Evolutionary conservation across 208 protist species (phyloP), one percentile per base, ranked within the genome.

Genomic region (Trypanosoma avium): DNA sequence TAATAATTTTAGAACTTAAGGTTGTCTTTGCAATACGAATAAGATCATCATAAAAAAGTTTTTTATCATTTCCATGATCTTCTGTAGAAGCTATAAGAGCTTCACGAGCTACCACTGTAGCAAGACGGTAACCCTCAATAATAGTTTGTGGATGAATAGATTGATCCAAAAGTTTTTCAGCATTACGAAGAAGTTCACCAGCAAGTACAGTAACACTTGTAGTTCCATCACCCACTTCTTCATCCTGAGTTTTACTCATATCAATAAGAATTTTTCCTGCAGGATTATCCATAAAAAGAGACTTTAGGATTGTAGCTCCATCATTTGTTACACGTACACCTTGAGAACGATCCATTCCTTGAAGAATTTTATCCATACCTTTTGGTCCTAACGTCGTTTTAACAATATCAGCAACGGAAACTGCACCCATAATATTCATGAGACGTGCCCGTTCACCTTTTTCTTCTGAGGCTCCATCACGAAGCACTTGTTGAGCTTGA

Each of bases 231-330:
- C 99, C 99, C 29, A 99, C 98, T 77, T 99, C 98, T 32, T 98
- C 95, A 75, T 99, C 99, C 81, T 99, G 98, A 5, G 97, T 97
- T 80, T 99, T 99, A 35, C 96, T 98, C 77, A 99, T 98, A 53
- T 99, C 97, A 71, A 99, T 97, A 43, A 99, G 84, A 73, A 99
- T 96, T 65, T 99, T 99, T 30, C 97, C 98, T 6, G 98, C 98
- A 12, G 99, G 97, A 72, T 99, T 99, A 67, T 99, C 98, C 63
- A 99, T 87, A 53, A 93, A 86, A 24, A 99, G 85, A 10, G 87
- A 94, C 76, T 99, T 99, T 5, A 99, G 84, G 67, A 99, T 99
- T 3, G 99, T 99, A 10, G 99, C 99, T 62, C 99, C 99, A 77
- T 99, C 99, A 75, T 99, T 99, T 10, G 99, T 99, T 27, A 99